Base-by-base conservation (phyloP, 163 green algal species). In the Scenedesmus sp. region DNA sequence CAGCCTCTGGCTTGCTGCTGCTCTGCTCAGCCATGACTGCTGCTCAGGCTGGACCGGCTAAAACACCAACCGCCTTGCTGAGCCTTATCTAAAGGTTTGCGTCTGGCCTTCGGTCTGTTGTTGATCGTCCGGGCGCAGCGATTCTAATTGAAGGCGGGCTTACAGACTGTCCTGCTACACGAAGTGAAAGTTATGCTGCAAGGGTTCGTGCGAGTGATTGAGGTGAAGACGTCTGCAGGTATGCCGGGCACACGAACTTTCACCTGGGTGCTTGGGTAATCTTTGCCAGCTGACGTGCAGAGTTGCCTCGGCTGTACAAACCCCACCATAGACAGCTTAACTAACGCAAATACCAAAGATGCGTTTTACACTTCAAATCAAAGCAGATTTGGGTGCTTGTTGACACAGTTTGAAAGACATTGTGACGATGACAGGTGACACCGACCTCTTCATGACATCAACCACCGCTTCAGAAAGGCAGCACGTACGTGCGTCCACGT, bases 1-100 rank as follows among this genome's bases (percentile, higher is more conserved):
- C 65, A 76, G 65, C 65, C 30, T 81, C 72, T 81, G 35, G 72
- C 72, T 81, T 44, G 72, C 15, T 81, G 72, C 65, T 76, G 65
- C 65, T 30, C 65, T 76, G 65, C 65, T 76, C 65, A 76, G 30
- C 65, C 65, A 76, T 76, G 6, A 9, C 65, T 76, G 65, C 65
- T 76, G 65, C 30, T 76, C 65, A 76, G 65, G 65, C 65, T 76
- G 24, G 65, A 40, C 65, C 37, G 65, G 65, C 30, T 6, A 40
- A 20, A 40, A 18, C 30, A 76, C 30, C 30, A 40, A 26, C 30
- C 37, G 65, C 65, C 65, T 33, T 22, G 30, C 65, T 20, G 3
- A 26, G n/a, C 6, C 24, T 3, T 40, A 40, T 76, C 22, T 76
- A 1, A 3, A 3, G 18, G 3, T 40, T 76, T 40, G 30, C 0